Evolutionary conservation across 768 basidiomycete species (phyloP).

Genomic region (Tephrocybe rancida): DNA sequence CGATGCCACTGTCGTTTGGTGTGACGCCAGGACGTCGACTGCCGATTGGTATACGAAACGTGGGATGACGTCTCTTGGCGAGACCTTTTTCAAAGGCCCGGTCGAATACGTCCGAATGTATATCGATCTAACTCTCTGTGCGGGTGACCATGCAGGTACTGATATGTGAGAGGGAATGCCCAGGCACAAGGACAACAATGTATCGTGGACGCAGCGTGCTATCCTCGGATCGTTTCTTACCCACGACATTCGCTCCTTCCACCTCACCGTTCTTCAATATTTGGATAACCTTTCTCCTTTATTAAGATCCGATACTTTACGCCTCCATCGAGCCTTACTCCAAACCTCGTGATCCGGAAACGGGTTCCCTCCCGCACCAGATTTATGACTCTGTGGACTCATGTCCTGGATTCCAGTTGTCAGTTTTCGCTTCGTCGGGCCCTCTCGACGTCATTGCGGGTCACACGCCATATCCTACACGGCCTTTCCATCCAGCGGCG

Average conservation of each 20-base stretch:
- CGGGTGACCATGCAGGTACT: neutral
- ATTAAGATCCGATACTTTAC: neutral
- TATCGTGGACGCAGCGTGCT: neutral
- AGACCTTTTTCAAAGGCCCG: constrained; percentile 51
- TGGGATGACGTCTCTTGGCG: constrained; percentile 52
- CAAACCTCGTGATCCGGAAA: neutral
- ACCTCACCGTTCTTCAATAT: neutral
- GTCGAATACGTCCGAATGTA: constrained; percentile 62
- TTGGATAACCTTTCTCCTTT: neutral
- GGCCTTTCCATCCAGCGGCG: constrained; percentile 1
- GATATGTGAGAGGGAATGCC: neutral
- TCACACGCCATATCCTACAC: constrained; percentile 7
- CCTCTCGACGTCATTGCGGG: neutral
- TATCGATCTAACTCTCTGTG: constrained; percentile 10
- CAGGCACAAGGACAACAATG: neutral
- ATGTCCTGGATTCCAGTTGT: neutral
- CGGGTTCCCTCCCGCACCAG: neutral
- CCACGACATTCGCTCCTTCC: neutral
- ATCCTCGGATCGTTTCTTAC: neutral
- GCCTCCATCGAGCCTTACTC: neutral
- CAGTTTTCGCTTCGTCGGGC: neutral
- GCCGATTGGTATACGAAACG: constrained; percentile 52
- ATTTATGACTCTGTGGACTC: neutral
- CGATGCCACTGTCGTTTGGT: constrained; percentile 51
- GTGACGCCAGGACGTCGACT: constrained; percentile 48